Percentiles rank a stretch among this genome's conserved stretches.
Conservation (phyloP, 2,329 filamentous ascomycete genomes). For the Colletotrichum chlorophyti region DNA sequence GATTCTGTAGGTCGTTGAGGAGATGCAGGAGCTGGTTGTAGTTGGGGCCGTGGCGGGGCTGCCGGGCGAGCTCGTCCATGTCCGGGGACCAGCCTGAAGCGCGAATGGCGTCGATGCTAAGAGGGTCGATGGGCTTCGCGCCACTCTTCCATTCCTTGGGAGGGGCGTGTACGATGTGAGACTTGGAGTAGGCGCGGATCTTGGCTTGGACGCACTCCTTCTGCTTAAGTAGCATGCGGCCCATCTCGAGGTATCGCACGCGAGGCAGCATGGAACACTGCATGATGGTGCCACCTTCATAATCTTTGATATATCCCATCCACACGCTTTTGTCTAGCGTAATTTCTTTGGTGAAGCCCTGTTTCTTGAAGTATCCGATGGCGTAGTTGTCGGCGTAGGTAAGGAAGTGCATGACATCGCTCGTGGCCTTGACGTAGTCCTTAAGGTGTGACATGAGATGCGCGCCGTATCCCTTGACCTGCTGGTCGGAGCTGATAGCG, state of each 20-base stretch:
- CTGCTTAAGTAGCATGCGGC: conserved; percentile 95
- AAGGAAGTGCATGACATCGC: conserved; percentile 96
- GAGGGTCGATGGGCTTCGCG: conserved; percentile 78
- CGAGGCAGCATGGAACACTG: conserved; percentile 97
- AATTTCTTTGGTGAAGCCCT: conserved; percentile 98
- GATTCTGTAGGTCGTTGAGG: conserved; percentile 94
- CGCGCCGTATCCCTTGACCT: conserved; percentile 97
- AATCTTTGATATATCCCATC: conserved; percentile 99
- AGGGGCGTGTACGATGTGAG: conserved; percentile 84
- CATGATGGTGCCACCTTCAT: conserved; percentile 99
- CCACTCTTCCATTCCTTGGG: conserved; percentile 86
- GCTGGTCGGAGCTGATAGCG: conserved; percentile 95
- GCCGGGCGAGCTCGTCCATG: conserved; percentile 96
- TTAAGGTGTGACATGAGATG: conserved; percentile 98
- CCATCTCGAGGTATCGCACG: conserved; percentile 91
- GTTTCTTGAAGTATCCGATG: conserved; percentile 99
- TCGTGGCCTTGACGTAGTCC: conserved; percentile 97
- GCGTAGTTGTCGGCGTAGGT: conserved; percentile 99
- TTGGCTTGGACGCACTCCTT: conserved; percentile 96
- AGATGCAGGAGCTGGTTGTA: conserved; percentile 94
- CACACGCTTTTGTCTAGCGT: conserved; percentile 87
- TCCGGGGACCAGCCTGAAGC: conserved; percentile 94
- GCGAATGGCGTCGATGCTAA: conserved; percentile 86
- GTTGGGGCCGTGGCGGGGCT: conserved; percentile 94
- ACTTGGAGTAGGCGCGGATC: conserved; percentile 89